Percentiles rank a stretch among this genome's conserved stretches.
Evolutionary conservation across 371 early-diverging fungal species (phyloP).

Genomic region (Blakeslea trispora): DNA sequence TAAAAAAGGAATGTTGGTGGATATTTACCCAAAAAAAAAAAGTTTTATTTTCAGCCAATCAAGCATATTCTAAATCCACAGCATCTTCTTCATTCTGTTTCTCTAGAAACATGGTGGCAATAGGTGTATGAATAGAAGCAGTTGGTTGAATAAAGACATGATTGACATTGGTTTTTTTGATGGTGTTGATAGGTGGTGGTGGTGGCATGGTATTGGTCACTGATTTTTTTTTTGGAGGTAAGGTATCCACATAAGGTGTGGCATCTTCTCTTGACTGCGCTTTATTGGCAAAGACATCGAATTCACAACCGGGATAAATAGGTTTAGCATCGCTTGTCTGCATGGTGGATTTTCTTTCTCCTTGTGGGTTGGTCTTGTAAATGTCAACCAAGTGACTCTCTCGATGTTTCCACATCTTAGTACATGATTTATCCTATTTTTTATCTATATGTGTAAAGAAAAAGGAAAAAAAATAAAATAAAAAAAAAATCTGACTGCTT

Average conservation of each 20-base stretch:
- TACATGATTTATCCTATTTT: too few species aligned
- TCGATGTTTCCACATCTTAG: constrained; percentile 25
- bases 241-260: too few species aligned
- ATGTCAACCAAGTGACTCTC: constrained; percentile 12
- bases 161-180: neutral
- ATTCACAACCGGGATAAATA: constrained; percentile 18
- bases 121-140: constrained; percentile 12
- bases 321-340: neutral
- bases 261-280: neutral
- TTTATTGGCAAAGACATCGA: constrained; percentile 14
- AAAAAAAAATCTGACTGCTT: too few species aligned
- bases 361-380: neutral
- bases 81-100: neutral
- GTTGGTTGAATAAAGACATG: constrained; percentile 9
- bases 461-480: constrained; percentile 4
- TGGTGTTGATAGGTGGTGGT: neutral
- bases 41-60: neutral
- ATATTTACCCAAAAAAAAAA: neutral
- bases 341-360: neutral
- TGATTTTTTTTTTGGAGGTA: constrained; percentile 10
- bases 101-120: constrained; percentile 4
- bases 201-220: neutral
- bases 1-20: neutral
- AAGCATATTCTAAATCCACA: constrained; percentile 11
- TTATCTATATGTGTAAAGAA: too few species aligned